A percentile compares a stretch with the other conserved stretches of the same genome.
These are phyloP conservation scores for Tetracladium maxilliforme DNA, from an alignment of 2,329 filamentous ascomycete species.

Conservation along the genomic window DNA sequence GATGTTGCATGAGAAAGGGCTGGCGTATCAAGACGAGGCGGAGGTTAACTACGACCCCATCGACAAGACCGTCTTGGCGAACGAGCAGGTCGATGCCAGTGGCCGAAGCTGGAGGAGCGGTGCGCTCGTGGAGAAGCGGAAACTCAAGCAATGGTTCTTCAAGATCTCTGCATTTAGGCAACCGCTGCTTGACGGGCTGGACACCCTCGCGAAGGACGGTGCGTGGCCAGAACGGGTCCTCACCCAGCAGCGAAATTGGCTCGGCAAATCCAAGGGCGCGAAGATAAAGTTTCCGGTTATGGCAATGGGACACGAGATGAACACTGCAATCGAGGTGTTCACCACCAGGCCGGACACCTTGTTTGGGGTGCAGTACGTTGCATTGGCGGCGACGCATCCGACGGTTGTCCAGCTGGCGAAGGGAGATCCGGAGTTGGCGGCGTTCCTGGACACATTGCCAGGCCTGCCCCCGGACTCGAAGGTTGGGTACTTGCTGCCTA, in stretches of 20 bases:
- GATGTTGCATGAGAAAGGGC: constrained; percentile 54
- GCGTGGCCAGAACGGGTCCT: constrained; percentile 75
- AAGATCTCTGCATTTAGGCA: constrained; percentile 70
- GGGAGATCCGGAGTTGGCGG: constrained; percentile 43
- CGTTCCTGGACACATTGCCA: constrained; percentile 52
- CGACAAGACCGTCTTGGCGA: constrained; percentile 79
- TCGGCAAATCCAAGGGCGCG: constrained; percentile 65
- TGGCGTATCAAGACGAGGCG: constrained; percentile 73
- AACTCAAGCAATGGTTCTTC: constrained; percentile 81
- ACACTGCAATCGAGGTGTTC: constrained; percentile 52
- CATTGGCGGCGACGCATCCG: constrained; percentile 59
- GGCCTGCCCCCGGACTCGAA: constrained; percentile 39
- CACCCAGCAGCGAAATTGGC: constrained; percentile 76
- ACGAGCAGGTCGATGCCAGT: constrained; percentile 83
- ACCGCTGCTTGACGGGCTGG: constrained; percentile 54
- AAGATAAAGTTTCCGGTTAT: constrained; percentile 55
- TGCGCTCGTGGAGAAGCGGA: constrained; percentile 65
- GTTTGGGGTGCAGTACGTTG: constrained; percentile 76
- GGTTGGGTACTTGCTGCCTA: constrained; percentile 52
- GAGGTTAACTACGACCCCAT: constrained; percentile 85
- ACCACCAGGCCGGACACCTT: constrained; percentile 78
- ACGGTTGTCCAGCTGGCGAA: constrained; percentile 47
- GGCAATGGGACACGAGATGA: constrained; percentile 17
- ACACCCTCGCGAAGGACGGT: constrained; percentile 43
- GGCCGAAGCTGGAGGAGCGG: constrained; percentile 80